A percentile compares a stretch with the other conserved stretches of the same genome.
These are phyloP conservation scores for Thraustotheca clavata DNA, from an alignment of 352 stramenopile genomes.

Conservation along the genomic window DNA sequence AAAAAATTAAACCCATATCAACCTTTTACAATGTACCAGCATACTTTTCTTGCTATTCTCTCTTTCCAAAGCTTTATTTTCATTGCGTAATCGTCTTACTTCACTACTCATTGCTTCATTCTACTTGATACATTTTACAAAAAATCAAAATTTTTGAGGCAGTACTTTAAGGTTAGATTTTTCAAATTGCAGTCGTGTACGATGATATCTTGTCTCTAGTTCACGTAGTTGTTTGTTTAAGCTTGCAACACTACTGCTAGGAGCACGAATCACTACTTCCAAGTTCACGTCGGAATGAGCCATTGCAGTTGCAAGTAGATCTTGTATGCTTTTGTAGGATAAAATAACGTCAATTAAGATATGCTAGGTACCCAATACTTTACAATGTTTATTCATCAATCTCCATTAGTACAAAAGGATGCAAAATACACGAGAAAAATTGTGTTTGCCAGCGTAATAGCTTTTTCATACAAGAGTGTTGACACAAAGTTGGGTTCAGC, in stretches of 20 bases:
- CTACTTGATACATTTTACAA: background rate
- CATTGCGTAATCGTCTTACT: conserved; percentile 48
- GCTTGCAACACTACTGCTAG: conserved; percentile 44
- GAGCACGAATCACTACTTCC: conserved; percentile 31
- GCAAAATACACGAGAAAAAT: too few species aligned
- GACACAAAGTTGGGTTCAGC: too few species aligned
- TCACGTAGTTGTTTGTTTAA: conserved; percentile 64
- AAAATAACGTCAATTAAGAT: too few species aligned
- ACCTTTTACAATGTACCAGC: background rate
- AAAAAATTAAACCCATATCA: background rate
- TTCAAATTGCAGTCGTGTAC: conserved; percentile 58
- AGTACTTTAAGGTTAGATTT: conserved; percentile 54
- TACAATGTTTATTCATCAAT: too few species aligned
- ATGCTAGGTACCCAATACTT: too few species aligned
- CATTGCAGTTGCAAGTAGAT: too few species aligned
- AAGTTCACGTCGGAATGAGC: too few species aligned
- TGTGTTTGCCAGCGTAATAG: too few species aligned
- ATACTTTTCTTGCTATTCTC: conserved; percentile 5
- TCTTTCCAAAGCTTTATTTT: conserved; percentile 11
- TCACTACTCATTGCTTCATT: conserved; percentile 36
- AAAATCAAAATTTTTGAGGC: background rate
- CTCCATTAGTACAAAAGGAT: too few species aligned
- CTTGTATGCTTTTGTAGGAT: too few species aligned
- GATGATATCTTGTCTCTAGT: conserved; percentile 69
- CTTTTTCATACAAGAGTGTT: too few species aligned